Evolutionary conservation across 202 grass and related monocot genomes (phyloP).

Genomic region (Dendrocalamus latiflorus): DNA sequence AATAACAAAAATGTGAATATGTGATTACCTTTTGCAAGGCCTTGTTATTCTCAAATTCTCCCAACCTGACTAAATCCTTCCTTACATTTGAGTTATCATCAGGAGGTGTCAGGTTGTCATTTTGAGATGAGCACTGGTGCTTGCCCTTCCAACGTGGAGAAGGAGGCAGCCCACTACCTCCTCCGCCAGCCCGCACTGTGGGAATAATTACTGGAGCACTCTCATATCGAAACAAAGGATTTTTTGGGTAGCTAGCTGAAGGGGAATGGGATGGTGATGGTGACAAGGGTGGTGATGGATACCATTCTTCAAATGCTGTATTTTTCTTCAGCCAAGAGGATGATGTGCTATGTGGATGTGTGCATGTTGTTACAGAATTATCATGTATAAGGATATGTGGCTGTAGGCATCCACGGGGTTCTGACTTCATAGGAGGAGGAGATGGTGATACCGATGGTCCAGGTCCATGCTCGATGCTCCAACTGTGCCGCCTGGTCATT

Average conservation of each 20-base stretch:
- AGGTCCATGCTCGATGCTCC: slow-evolving; percentile 55
- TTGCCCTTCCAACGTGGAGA: slow-evolving; percentile 45
- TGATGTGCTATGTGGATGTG: slow-evolving; percentile 23
- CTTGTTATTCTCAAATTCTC: slow-evolving; percentile 27
- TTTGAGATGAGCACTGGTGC: slow-evolving; percentile 26
- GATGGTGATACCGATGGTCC: slow-evolving; percentile 18
- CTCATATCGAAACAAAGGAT: slow-evolving; percentile 39
- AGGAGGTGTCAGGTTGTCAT: slow-evolving; percentile 30
- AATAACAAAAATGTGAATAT: slow-evolving; percentile 4
- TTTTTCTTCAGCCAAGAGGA: slow-evolving; percentile 37
- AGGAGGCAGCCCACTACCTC: slow-evolving; percentile 27
- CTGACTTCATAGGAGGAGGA: slow-evolving; percentile 29
- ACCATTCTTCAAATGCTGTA: slow-evolving; percentile 40
- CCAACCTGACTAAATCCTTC: slow-evolving; percentile 47
- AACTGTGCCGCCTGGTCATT: slow-evolving; percentile 64
- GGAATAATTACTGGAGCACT: slow-evolving; percentile 51
- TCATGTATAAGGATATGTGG: background rate
- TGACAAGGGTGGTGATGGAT: slow-evolving; percentile 28
- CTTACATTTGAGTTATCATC: slow-evolving; percentile 25
- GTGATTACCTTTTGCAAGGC: slow-evolving; percentile 52
- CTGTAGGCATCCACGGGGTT: slow-evolving; percentile 27
- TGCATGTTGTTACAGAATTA: slow-evolving; percentile 21
- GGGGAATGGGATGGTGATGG: slow-evolving; percentile 40
- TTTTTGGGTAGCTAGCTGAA: slow-evolving; percentile 34
- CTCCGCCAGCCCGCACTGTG: slow-evolving; percentile 10